Evolutionary conservation across 108 stramenopile species (phyloP), one percentile per base, ranked within the genome.

Genomic region (Pseudonitzschia delicatissima): DNA sequence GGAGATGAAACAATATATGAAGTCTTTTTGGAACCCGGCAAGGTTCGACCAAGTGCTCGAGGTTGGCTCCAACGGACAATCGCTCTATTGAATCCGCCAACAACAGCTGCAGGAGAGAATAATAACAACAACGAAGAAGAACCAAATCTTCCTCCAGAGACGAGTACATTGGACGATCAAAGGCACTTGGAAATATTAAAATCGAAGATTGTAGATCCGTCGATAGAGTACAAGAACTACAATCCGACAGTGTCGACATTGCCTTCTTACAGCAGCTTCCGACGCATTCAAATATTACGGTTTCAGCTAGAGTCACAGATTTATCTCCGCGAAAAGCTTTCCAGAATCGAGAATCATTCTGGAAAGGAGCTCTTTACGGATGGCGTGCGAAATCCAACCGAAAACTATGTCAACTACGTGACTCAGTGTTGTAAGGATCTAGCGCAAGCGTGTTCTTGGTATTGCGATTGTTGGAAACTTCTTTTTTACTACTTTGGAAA

Each of bases 41-140:
- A 83, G 25, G 83, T 93, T 12, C 74, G 88, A 25, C 88, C 91
- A n/a, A 81, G 82, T 44, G 87, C 85, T 5, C 42, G 77, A 25
- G 81, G 71, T 8, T 93, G 91, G 91, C 71, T 84, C 33, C 70
- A 78, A 45, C 64, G 91, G 55, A 81, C 84, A 9, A 58, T 66
- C 25, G 85, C 82, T 13, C 47, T 93, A 34, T 44, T 92, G 26
- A 29, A 37, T 28, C 52, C 49, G 33, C 40, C 57, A 35, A 31
- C 27, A 27, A 60, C 70, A 20, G 37, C 40, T 25, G 37, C 25
- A 18, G 8, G 17, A 42, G 23, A 55, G 23, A 15, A 18, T 36
- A 21, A 40, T 18, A 42, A 39, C 5, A n/a, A 37, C 47, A 45
- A 32, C 21, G 32, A 58, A 52, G 76, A 45, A 31, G 55, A 72